Percentiles rank a stretch among this genome's conserved stretches.
Conservation (phyloP, 495 filamentous ascomycete genomes). For the Cercophora samala region DNA sequence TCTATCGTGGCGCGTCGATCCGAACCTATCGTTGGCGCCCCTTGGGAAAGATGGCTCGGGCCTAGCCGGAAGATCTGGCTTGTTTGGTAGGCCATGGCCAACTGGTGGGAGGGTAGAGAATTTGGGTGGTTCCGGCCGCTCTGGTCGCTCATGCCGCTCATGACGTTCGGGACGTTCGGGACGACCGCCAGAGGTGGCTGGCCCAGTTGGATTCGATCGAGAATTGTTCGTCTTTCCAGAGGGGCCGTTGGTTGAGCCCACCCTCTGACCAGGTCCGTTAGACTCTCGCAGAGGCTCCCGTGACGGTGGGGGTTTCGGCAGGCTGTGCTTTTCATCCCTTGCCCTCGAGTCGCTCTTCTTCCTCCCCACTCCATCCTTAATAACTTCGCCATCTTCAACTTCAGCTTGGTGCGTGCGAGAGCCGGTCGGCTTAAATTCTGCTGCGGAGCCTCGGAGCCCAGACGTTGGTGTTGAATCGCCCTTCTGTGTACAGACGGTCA, state of each 20-base stretch:
- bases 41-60: constrained; percentile 43
- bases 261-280: constrained; percentile 16
- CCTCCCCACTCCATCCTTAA: constrained; percentile 56
- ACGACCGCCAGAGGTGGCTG: constrained; percentile 16
- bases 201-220: constrained; percentile 20
- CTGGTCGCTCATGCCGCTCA: no score
- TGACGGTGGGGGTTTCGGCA: constrained; percentile 13
- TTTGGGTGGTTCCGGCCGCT: constrained; percentile 34
- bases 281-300: constrained; percentile 20
- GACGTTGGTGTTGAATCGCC: constrained; percentile 34
- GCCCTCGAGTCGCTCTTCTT: constrained; percentile 6
- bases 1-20: constrained; percentile 32
- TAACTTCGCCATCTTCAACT: constrained; percentile 75
- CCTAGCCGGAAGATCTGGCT: constrained; percentile 42
- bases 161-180: constrained; percentile 17
- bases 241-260: constrained; percentile 5
- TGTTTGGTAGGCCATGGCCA: constrained; percentile 36
- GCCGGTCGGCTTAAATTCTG: constrained; percentile 45
- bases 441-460: constrained; percentile 41
- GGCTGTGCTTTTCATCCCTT: constrained; percentile 9
- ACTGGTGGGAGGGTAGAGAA: constrained; percentile 36
- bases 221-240: constrained; percentile 23
- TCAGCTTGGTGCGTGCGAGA: constrained; percentile 46
- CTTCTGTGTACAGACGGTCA: constrained; percentile 33
- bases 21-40: constrained; percentile 29